A percentile compares a stretch with the other conserved stretches of the same genome.
phyloP scores from a whole-genome alignment of 2,329 filamentous ascomycete species.

The Setomelanomma holmii region DNA sequence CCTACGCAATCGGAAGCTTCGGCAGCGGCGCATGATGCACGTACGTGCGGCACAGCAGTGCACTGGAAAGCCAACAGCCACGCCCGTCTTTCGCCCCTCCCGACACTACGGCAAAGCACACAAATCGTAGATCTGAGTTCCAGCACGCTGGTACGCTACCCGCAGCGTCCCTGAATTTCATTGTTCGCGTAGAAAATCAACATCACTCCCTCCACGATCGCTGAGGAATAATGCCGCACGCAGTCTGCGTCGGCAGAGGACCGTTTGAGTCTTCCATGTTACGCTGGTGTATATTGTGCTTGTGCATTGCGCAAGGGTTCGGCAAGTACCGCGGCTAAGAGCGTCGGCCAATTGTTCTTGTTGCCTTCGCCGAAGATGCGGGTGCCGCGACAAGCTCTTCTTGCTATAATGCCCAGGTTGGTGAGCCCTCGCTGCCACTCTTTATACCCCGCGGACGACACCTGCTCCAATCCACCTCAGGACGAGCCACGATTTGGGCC shows the following conservation, averaged over 20 bases:
- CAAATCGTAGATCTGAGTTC: background rate
- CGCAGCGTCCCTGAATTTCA: background rate
- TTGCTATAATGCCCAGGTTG: background rate
- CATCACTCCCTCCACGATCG: background rate
- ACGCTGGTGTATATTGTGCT: background rate
- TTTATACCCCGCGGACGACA: background rate
- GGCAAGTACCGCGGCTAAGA: slow-evolving; percentile 3
- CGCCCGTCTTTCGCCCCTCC: background rate
- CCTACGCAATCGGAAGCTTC: background rate
- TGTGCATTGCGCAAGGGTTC: slow-evolving; percentile 1
- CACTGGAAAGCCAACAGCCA: background rate
- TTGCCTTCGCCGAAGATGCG: slow-evolving; percentile 1
- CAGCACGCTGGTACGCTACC: background rate
- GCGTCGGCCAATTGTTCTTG: slow-evolving; percentile 1
- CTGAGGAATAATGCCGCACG: too few relatives aligned
- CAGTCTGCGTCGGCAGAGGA: too few relatives aligned
- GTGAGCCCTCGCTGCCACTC: background rate
- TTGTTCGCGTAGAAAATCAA: background rate
- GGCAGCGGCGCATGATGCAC: slow-evolving; percentile 3
- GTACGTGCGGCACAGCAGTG: slow-evolving; percentile 9
- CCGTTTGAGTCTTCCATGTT: background rate
- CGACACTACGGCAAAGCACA: background rate
- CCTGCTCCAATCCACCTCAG: background rate
- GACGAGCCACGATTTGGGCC: too few relatives aligned
- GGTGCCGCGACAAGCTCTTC: background rate